Base-by-base conservation (phyloP, 495 filamentous ascomycete species). In the Aspergillus asperescens region DNA sequence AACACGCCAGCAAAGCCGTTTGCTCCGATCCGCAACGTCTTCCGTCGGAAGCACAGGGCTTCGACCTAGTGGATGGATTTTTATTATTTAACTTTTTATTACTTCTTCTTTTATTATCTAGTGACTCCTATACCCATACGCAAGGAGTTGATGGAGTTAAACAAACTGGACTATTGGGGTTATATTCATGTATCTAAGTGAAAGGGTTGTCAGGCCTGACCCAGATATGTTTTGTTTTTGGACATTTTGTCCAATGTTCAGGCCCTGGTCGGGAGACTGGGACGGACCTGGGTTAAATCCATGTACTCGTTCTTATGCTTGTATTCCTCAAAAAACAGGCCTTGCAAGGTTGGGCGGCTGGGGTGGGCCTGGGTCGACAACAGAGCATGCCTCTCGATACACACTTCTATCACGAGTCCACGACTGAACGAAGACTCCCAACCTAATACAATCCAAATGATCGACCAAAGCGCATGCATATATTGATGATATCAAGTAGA, bases 1-100 rank as follows among this genome's bases (percentile, higher is more conserved):
- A 72, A 62, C 49, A 53, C 50, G 2, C 71, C 68, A 0, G 55
- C 65, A 4, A 72, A 69, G 20, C 66, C 68, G 9, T 71, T 72
- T 43, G 53, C 59, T 13, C 37, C 60, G 4, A 54, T 74, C 5
- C 56, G 59, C 23, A 72, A 66, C 52, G 63, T 55, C n/a, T 54
- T 74, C 42, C 67, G 68, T 45, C 69, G 68, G 24, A 65, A 62
- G 29, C 67, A 64, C 44, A 60, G 65, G 12, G 58, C 57, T 10
- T 62, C 61, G 9, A 38, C 58, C 18, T 70, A 51, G 62, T 19
- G 9, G 48, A 27, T 22, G 22, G 34, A 37, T 48, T 35, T 20
- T 39, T 48, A 1, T 25, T 16, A 18, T 39, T 28, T 39, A 16
- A 23, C 29, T n/a, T 35, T 15, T 34, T 2, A 9, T 44, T 16